Evolutionary conservation across 768 basidiomycete genomes (phyloP), one percentile per base, ranked within the genome.

Genomic region (Tricholoma sp.): DNA sequence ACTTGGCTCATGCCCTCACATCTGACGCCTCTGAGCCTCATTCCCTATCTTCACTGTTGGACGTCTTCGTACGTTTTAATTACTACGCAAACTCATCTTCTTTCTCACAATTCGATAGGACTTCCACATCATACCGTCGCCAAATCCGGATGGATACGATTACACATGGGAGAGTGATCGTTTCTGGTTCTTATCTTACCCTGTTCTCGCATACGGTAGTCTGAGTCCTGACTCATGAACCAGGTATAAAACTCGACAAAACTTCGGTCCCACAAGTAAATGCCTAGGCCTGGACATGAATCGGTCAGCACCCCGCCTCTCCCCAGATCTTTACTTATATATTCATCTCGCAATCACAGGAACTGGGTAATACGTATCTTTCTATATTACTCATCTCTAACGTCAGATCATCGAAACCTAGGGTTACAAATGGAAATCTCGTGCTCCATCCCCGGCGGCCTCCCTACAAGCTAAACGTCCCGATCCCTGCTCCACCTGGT

Each of bases 221-320:
- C 19, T 16, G 3, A 43, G 45, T 21, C 31, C 19, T 16, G 3
- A 43, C 47, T 21, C 31, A 50, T 37, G n/a, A 27, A 21, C 14
- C 59, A 82, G 80, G 80, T 87, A 88, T 73, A 90, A 90, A 72
- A 90, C 85, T 57, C 81, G 87, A 3, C 83, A 86, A 63, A 69
- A 74, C 9, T 63, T 83, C 24, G 77, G 76, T 12, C 72, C 79
- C 0, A 69, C 73, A 22, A 68, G 74, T 16, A 77, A 78, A 47
- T 90, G 89, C 63, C 61, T 79, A 10, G 89, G 92, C 0, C 72
- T 92, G 27, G 92, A 94, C 66, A 85, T 91, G 80, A 91, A 92
- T 67, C 74, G 88, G 80, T 86, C 21, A 27, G 72, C 64, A 47
- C 31, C 34, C 32, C 49, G 9, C n/a, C 16, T 37, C 43, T 5